These are phyloP conservation scores for Solanum acaule DNA, from an alignment of 257 asterid genomes.

Conservation along the genomic window DNA sequence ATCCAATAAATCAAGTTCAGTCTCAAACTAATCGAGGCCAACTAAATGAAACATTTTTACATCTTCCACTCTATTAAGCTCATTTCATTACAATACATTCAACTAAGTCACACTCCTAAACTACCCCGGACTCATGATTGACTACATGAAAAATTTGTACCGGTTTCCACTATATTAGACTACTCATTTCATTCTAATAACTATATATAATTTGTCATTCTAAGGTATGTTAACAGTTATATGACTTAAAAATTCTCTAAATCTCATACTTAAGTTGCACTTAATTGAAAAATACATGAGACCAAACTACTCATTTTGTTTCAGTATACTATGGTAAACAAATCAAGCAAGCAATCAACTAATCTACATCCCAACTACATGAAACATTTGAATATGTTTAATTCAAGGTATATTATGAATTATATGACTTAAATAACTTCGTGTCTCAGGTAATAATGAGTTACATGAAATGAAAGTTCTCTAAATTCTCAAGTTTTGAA, in stretches of 20 bases:
- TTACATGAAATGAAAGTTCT: background rate
- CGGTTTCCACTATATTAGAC: background rate
- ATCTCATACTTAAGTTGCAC: background rate
- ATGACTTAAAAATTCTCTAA: background rate
- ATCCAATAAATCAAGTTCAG: background rate
- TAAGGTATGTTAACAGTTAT: background rate
- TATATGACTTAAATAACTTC: background rate
- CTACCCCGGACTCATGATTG: no score
- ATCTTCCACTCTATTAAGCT: background rate
- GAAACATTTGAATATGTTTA: background rate
- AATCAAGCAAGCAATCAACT: background rate
- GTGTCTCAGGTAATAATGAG: background rate
- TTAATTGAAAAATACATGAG: background rate
- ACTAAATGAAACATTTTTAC: background rate
- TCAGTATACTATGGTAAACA: background rate
- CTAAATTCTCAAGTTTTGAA: background rate
- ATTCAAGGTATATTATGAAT: no score
- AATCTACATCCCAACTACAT: background rate
- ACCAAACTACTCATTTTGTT: background rate
- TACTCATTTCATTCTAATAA: background rate
- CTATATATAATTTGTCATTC: background rate
- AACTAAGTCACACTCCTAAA: background rate
- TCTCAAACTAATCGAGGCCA: background rate
- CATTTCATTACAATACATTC: background rate
- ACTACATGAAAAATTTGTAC: background rate